phyloP scores from a whole-genome alignment of 768 basidiomycete species.

The Heimioporus sp. region DNA sequence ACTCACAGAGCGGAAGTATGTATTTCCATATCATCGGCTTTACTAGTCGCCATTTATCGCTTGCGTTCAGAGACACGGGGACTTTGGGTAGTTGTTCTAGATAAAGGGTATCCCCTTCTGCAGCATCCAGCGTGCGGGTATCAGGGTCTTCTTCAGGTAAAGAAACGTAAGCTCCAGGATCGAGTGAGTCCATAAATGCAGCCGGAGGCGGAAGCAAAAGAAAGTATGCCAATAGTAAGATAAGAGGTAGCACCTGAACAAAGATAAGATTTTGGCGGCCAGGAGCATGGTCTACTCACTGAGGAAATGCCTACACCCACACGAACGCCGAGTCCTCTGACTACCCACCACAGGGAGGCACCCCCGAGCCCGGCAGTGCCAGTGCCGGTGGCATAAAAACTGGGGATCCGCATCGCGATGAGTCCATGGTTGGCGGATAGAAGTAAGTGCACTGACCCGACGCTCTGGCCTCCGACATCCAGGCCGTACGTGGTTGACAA shows the following conservation, averaged over 20 bases:
- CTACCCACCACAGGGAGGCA: slow-evolving; percentile 93
- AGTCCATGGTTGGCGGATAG: not conserved
- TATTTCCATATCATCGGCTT: slow-evolving; percentile 77
- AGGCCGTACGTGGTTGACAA: slow-evolving; percentile 81
- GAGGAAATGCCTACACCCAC: slow-evolving; percentile 81
- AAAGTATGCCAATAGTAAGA: slow-evolving; percentile 76
- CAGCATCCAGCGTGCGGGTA: slow-evolving; percentile 17
- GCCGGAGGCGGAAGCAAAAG: slow-evolving; percentile 68
- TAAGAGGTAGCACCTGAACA: slow-evolving; percentile 72
- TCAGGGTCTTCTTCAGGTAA: slow-evolving; percentile 35
- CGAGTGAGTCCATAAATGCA: slow-evolving; percentile 43
- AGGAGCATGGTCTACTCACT: slow-evolving; percentile 41
- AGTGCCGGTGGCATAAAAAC: slow-evolving; percentile 92
- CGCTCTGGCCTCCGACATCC: slow-evolving; percentile 70
- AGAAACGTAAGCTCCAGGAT: slow-evolving; percentile 35
- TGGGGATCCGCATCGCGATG: slow-evolving; percentile 20
- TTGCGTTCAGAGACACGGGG: slow-evolving; percentile 51
- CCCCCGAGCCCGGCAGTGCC: slow-evolving; percentile 93
- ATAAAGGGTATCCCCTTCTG: slow-evolving; percentile 28
- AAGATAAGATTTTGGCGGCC: not conserved
- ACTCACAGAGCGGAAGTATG: slow-evolving; percentile 92
- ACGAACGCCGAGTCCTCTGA: slow-evolving; percentile 81
- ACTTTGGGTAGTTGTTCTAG: slow-evolving; percentile 36
- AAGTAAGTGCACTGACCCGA: slow-evolving; percentile 55
- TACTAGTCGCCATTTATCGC: slow-evolving; percentile 80